Evolutionary conservation across 2,329 filamentous ascomycete species (phyloP), one percentile per base, ranked within the genome.

Genomic region (Triangularia setosa): DNA sequence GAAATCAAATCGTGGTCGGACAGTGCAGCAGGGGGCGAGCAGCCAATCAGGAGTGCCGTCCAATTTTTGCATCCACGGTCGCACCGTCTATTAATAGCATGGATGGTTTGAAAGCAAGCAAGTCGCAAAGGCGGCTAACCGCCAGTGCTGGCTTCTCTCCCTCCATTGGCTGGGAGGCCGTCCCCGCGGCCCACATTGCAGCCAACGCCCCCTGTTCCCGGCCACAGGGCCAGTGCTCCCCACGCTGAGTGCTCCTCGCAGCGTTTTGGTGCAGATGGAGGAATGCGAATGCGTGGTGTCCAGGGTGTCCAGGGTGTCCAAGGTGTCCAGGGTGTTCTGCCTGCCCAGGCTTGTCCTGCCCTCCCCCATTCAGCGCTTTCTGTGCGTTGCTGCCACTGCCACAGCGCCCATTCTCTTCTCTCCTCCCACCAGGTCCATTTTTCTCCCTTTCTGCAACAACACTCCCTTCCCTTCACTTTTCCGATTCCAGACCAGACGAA

Each of bases 71-170:
- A 28, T 60, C 62, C 21, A 61, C 48, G 56, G 69, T 69, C 58
- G 63, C 64, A 68, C 66, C 44, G 44, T 44, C 69, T 71, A 71
- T 71, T 71, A 67, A 66, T 71, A 70, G 69, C 33, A 52, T 65
- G 67, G 63, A 65, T 65, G 67, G 67, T 71, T 68, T 69, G 69
- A 69, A 64, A 65, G 68, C 69, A 69, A 68, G 65, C 69, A 68
- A 44, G 64, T 65, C 62, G 63, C 65, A 63, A 68, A 65, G 67
- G 57, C 62, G 60, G 67, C 64, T 71, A 71, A 69, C 69, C 69
- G 69, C 69, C 68, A 64, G 62, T 60, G 62, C 59, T 62, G 60
- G 63, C 64, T 61, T 63, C 28, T 63, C 6, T n/a, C 62, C 35
- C 58, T 60, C 65, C 60, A 63, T 27, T 33, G 40, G 35, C 16